phyloP scores from a whole-genome alignment of 352 stramenopile genomes.

The Plasmopara halstedii region DNA sequence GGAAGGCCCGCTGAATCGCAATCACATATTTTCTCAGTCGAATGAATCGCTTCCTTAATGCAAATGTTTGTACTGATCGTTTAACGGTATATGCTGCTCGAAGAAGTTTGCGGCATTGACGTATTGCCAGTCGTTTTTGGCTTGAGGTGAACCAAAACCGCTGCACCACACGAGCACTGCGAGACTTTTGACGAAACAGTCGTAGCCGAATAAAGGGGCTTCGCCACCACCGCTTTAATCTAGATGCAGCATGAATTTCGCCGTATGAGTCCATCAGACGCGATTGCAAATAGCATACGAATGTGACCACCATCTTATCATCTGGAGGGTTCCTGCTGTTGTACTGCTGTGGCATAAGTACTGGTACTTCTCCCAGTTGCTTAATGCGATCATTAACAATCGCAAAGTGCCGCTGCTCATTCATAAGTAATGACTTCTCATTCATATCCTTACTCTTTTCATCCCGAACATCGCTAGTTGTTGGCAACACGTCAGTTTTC shows the following conservation, averaged over 20 bases:
- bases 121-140: constrained; percentile 57
- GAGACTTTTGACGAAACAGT: constrained; percentile 54
- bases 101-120: constrained; percentile 56
- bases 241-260: constrained; percentile 86
- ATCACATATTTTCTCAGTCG: constrained; percentile 25
- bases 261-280: constrained; percentile 90
- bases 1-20: constrained; percentile 30
- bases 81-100: constrained; percentile 52
- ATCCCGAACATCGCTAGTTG: constrained; percentile 25
- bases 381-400: constrained; percentile 86
- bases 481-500: constrained; percentile 50
- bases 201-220: constrained; percentile 42
- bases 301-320: constrained; percentile 92
- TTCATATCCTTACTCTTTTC: constrained; percentile 9
- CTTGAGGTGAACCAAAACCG: constrained; percentile 80
- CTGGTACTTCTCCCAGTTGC: constrained; percentile 89
- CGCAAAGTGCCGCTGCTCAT: constrained; percentile 80
- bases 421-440: constrained; percentile 33
- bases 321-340: constrained; percentile 87
- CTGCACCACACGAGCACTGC: constrained; percentile 51
- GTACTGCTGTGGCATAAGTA: constrained; percentile 80
- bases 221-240: constrained; percentile 83
- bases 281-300: constrained; percentile 91
- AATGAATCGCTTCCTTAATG: constrained; percentile 17
- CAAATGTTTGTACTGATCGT: constrained; percentile 22